These are phyloP conservation scores for Leucocoprinus sp. DNA, from an alignment of 768 basidiomycete genomes.

Conservation along the genomic window DNA sequence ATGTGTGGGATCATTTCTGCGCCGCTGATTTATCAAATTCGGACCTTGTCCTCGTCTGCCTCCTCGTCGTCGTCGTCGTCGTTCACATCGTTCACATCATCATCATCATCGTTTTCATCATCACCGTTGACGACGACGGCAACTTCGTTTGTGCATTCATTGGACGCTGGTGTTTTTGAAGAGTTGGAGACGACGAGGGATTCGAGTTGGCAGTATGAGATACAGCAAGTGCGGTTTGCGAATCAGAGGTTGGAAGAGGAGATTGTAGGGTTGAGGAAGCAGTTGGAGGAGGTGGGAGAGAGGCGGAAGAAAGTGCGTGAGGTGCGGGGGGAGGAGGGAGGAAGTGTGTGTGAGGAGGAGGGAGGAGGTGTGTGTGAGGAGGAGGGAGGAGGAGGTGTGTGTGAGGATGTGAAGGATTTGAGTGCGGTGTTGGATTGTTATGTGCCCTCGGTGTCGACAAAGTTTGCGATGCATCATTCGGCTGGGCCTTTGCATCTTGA, in stretches of 20 bases:
- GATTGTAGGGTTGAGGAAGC: slow-evolving; percentile 24
- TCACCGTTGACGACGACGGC: too few relatives aligned
- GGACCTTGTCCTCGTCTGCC: too few relatives aligned
- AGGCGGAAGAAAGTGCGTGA: neutral
- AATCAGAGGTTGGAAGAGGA: slow-evolving; percentile 64
- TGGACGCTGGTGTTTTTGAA: neutral
- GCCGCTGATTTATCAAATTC: slow-evolving; percentile 31
- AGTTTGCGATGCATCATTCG: neutral
- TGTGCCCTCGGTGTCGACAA: neutral
- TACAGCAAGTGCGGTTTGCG: slow-evolving; percentile 71
- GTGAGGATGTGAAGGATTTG: neutral
- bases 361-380: slow-evolving; percentile 6
- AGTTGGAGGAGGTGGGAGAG: neutral
- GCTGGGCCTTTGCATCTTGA: too few relatives aligned
- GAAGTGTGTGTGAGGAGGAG: slow-evolving; percentile 42
- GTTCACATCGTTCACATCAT: slow-evolving; percentile 12
- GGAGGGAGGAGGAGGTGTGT: neutral
- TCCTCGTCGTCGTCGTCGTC: too few relatives aligned
- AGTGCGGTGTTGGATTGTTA: neutral
- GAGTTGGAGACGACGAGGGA: slow-evolving; percentile 60
- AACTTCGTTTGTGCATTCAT: too few relatives aligned
- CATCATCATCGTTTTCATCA: neutral
- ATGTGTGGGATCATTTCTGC: slow-evolving; percentile 24
- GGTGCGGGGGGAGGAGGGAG: slow-evolving; percentile 37
- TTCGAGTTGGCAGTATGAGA: slow-evolving; percentile 90